phyloP scores from a whole-genome alignment of 192 early-diverging fungal genomes.

The Entophlyctis helioformis region DNA sequence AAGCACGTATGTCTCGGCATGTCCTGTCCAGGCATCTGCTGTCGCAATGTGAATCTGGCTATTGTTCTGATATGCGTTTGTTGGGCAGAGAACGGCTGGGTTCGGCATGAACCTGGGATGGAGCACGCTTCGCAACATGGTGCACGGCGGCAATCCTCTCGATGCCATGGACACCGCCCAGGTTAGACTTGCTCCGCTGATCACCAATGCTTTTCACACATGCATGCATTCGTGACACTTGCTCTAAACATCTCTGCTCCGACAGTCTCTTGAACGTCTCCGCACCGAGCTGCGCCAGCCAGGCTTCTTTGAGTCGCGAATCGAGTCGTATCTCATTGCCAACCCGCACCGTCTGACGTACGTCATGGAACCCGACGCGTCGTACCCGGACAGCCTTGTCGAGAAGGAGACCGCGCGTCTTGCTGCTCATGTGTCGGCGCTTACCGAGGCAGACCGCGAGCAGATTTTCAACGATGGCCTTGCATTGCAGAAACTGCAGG shows the following conservation, averaged over 20 bases:
- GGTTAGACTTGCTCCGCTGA: constrained; percentile 13
- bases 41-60: too few species aligned
- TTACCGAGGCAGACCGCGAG: constrained; percentile 52
- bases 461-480: constrained; percentile 55
- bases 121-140: constrained; percentile 65
- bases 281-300: constrained; percentile 36
- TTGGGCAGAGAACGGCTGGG: constrained; percentile 69
- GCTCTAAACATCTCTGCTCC: too few species aligned
- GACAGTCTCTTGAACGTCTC: constrained; percentile 56
- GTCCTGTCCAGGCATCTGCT: too few species aligned
- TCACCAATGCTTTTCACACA: background rate
- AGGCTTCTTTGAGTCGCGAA: constrained; percentile 60
- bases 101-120: constrained; percentile 82
- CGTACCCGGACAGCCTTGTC: constrained; percentile 45
- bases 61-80: too few species aligned
- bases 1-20: constrained; percentile 52
- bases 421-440: constrained; percentile 35
- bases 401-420: constrained; percentile 58
- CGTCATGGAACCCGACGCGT: constrained; percentile 67
- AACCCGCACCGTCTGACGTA: constrained; percentile 70
- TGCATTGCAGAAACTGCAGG: constrained; percentile 57
- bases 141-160: constrained; percentile 76
- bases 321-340: constrained; percentile 65
- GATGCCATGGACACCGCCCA: constrained; percentile 71
- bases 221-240: background rate